phyloP scores from a whole-genome alignment of 352 stramenopile species.

The Phytophthora melonis region DNA sequence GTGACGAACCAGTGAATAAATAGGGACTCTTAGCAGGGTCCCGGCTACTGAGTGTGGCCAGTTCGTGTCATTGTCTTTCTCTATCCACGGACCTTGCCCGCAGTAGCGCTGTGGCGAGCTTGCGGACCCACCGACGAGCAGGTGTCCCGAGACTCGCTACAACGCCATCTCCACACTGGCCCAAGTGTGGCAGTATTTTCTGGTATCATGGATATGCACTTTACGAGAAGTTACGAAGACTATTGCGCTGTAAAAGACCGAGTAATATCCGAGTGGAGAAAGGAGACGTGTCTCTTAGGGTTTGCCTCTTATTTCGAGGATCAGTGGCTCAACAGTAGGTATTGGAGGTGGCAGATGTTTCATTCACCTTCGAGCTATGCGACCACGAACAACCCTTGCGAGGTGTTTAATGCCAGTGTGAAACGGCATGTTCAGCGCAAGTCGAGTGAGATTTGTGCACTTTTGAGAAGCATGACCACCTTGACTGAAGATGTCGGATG shows the following conservation, averaged over 20 bases:
- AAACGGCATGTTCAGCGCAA: conserved; percentile 10
- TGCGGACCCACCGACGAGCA: too few relatives aligned
- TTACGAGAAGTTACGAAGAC: not conserved
- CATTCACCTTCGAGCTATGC: conserved; percentile 13
- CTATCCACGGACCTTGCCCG: too few relatives aligned
- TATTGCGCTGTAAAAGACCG: conserved; percentile 11
- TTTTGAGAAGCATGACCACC: not conserved
- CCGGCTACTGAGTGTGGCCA: too few relatives aligned
- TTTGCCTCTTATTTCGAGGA: conserved; percentile 15
- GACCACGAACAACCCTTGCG: conserved; percentile 12
- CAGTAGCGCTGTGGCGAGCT: too few relatives aligned
- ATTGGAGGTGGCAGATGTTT: conserved; percentile 12
- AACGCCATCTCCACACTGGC: not conserved
- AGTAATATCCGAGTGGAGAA: not conserved
- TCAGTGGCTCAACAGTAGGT: too few relatives aligned
- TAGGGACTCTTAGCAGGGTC: too few relatives aligned
- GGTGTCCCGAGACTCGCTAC: too few relatives aligned
- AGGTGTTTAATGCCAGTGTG: conserved; percentile 13
- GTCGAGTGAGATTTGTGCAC: not conserved
- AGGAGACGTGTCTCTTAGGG: not conserved
- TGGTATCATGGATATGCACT: conserved; percentile 22
- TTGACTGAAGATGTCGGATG: not conserved
- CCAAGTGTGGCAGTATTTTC: conserved; percentile 5
- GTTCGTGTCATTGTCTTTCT: too few relatives aligned
- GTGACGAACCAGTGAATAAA: too few relatives aligned